These are phyloP conservation scores for Suillus americanus DNA, from an alignment of 768 basidiomycete species.

Conservation along the genomic window DNA sequence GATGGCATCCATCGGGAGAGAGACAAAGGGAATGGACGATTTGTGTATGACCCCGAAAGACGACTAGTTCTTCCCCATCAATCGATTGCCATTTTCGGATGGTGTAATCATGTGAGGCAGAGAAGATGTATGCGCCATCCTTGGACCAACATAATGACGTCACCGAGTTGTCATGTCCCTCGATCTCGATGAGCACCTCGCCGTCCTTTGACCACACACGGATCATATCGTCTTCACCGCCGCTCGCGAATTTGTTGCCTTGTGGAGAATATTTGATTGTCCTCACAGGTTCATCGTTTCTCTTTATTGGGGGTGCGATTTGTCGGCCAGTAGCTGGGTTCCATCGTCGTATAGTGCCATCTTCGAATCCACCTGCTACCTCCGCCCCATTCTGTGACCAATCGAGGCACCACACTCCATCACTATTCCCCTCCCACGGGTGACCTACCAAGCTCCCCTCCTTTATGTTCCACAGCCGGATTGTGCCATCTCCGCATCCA, in stretches of 20 bases:
- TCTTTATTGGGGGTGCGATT: too few species aligned
- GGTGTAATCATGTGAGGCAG: neutral
- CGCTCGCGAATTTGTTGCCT: too few species aligned
- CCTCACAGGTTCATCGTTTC: neutral
- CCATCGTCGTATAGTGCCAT: too few species aligned
- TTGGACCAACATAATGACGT: neutral
- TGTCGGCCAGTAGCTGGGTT: too few species aligned
- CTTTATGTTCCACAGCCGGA: neutral
- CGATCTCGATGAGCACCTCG: neutral
- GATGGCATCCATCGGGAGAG: neutral
- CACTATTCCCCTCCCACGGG: neutral
- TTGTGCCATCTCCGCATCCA: neutral
- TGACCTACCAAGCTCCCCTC: neutral
- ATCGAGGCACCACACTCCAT: neutral
- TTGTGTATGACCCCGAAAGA: neutral
- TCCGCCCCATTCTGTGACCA: slow-evolving; percentile 15
- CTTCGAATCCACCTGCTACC: neutral
- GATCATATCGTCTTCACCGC: too few species aligned
- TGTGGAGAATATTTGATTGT: too few species aligned
- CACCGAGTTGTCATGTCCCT: neutral
- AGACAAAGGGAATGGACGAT: too few species aligned
- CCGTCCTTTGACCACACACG: too few species aligned
- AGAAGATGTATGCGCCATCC: neutral
- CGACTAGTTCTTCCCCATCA: neutral
- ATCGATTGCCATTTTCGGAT: neutral